Percentiles rank a stretch among this genome's conserved stretches.
These are phyloP conservation scores for Cornus suecica DNA, from an alignment of 148 eudicot species.

Conservation along the genomic window DNA sequence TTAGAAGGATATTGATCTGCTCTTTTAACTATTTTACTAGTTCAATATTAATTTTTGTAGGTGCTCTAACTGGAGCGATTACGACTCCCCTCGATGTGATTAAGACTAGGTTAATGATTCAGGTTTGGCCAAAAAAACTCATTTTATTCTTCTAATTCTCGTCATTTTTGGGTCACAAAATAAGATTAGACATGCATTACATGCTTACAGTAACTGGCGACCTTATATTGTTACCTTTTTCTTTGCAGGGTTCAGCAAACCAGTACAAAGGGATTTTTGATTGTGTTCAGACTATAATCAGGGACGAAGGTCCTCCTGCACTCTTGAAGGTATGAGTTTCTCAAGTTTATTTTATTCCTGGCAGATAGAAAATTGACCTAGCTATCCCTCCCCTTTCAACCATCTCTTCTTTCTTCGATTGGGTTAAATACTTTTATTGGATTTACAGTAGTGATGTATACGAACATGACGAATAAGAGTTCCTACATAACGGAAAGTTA, in stretches of 20 bases:
- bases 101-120: conserved; percentile 87
- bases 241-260: conserved; percentile 60
- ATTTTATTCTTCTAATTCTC: background rate
- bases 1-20: background rate
- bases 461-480: background rate
- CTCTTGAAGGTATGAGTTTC: conserved; percentile 53
- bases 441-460: background rate
- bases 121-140: conserved; percentile 32
- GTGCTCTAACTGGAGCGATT: conserved; percentile 80
- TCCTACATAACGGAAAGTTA: background rate
- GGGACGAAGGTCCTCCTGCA: conserved; percentile 74
- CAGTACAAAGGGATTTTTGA: conserved; percentile 66
- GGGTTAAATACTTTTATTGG: background rate
- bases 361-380: background rate
- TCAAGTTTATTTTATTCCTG: background rate
- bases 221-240: background rate
- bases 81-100: conserved; percentile 92
- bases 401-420: background rate
- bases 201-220: background rate
- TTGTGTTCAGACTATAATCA: conserved; percentile 57
- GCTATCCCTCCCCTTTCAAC: background rate
- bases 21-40: background rate
- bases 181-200: background rate
- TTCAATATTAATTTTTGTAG: conserved; percentile 26
- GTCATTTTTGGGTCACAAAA: background rate